A percentile compares a stretch with the other conserved stretches of the same genome.
Evolutionary conservation across 257 asterid species (phyloP).

Genomic region (Paraleonurus japonicus): DNA sequence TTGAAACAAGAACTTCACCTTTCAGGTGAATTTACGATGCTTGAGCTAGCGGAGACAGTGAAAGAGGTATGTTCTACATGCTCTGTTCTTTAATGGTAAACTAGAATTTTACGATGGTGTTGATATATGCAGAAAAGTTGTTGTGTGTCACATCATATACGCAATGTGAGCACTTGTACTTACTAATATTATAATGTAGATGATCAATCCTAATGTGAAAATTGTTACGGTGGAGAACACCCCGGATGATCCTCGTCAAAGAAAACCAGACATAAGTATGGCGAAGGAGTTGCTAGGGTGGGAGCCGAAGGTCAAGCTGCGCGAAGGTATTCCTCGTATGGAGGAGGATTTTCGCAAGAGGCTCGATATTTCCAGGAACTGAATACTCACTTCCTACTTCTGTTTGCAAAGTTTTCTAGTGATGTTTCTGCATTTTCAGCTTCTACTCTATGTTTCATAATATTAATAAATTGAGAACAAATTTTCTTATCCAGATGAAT

Average conservation of each 20-base stretch:
- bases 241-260: conserved; percentile 96
- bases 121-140: too few relatives aligned
- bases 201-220: conserved; percentile 77
- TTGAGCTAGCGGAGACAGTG: conserved; percentile 52
- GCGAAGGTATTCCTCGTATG: conserved; percentile 90
- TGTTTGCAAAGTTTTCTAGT: neutral
- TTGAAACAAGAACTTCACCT: neutral
- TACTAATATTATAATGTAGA: conserved; percentile 36
- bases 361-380: conserved; percentile 56
- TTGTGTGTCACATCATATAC: too few relatives aligned
- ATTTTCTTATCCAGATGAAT: neutral
- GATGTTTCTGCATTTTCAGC: neutral
- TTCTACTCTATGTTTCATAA: neutral
- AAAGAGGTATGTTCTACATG: conserved; percentile 34
- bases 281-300: conserved; percentile 82
- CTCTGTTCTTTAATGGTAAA: neutral
- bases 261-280: conserved; percentile 88
- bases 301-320: conserved; percentile 87
- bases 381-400: neutral
- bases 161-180: neutral
- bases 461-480: neutral
- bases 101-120: neutral
- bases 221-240: conserved; percentile 83
- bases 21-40: conserved; percentile 48
- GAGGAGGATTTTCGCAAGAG: conserved; percentile 88